Evolutionary conservation across 2,329 filamentous ascomycete genomes (phyloP).

Genomic region (Raffaelea deltoideospora): DNA sequence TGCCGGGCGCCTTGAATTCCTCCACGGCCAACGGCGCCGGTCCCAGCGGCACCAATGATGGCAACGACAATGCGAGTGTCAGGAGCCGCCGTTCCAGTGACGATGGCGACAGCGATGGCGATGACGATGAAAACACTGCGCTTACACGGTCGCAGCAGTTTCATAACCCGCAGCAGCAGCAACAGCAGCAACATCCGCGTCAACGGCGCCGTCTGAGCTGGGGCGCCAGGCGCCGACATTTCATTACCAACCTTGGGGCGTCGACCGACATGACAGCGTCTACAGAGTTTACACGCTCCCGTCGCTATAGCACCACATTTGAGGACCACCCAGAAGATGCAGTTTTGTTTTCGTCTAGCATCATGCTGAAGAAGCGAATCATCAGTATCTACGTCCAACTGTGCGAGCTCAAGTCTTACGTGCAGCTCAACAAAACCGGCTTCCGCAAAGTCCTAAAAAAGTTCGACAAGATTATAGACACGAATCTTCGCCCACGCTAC

Average conservation of each 20-base stretch:
- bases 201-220: slow-evolving; percentile 23
- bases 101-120: slow-evolving; percentile 36
- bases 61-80: slow-evolving; percentile 15
- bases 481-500: slow-evolving; percentile 62
- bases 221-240: slow-evolving; percentile 2
- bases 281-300: slow-evolving; percentile 42
- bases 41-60: background rate
- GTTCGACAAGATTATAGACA: slow-evolving; percentile 90
- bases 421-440: slow-evolving; percentile 90
- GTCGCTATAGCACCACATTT: slow-evolving; percentile 50
- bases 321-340: slow-evolving; percentile 70
- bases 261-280: slow-evolving; percentile 46
- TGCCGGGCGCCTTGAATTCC: too few species aligned
- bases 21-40: background rate
- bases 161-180: slow-evolving; percentile 3
- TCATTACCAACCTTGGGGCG: slow-evolving; percentile 18
- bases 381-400: slow-evolving; percentile 79
- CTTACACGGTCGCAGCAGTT: slow-evolving; percentile 21
- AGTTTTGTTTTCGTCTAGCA: slow-evolving; percentile 48
- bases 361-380: slow-evolving; percentile 85
- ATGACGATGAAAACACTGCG: slow-evolving; percentile 42
- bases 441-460: slow-evolving; percentile 97
- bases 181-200: slow-evolving; percentile 6
- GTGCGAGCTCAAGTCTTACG: slow-evolving; percentile 90
- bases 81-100: slow-evolving; percentile 35